These are phyloP conservation scores for Lepidium didymum DNA, from an alignment of 345 rosid genomes.

Conservation along the genomic window DNA sequence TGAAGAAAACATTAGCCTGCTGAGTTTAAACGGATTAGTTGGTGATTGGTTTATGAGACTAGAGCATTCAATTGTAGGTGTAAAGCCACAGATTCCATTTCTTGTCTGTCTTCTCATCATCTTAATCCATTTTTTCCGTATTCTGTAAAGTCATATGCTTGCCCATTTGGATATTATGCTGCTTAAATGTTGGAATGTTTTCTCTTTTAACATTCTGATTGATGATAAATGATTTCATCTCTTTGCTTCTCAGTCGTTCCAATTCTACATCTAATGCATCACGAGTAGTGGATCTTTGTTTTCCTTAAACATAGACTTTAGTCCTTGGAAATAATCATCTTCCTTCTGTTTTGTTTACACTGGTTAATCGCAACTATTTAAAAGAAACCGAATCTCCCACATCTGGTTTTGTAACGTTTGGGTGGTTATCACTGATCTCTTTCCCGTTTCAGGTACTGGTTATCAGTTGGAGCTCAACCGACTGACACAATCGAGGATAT, in stretches of 20 bases:
- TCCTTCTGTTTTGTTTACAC: background rate
- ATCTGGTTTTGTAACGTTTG: background rate
- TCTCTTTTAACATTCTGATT: background rate
- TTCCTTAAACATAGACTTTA: background rate
- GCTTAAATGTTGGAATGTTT: no score
- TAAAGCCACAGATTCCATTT: background rate
- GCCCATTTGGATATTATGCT: no score
- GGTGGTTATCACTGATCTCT: background rate
- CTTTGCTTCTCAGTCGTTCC: background rate
- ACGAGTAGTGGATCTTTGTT: background rate
- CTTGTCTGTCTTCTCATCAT: background rate
- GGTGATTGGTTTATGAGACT: background rate
- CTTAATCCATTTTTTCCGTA: background rate
- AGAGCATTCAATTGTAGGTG: background rate
- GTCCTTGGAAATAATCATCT: background rate
- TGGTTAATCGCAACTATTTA: no score
- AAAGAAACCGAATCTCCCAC: no score
- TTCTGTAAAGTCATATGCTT: background rate
- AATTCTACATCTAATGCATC: conserved; percentile 1
- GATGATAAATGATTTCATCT: background rate
- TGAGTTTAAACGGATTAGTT: background rate
- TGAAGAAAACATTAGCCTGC: background rate
- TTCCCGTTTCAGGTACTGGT: conserved; percentile 63
- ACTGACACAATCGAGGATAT: conserved; percentile 65
- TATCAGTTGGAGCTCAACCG: conserved; percentile 95